Evolutionary conservation across 768 basidiomycete species (phyloP), one percentile per base, ranked within the genome.

Genomic region (Macrocybe gigantea): DNA sequence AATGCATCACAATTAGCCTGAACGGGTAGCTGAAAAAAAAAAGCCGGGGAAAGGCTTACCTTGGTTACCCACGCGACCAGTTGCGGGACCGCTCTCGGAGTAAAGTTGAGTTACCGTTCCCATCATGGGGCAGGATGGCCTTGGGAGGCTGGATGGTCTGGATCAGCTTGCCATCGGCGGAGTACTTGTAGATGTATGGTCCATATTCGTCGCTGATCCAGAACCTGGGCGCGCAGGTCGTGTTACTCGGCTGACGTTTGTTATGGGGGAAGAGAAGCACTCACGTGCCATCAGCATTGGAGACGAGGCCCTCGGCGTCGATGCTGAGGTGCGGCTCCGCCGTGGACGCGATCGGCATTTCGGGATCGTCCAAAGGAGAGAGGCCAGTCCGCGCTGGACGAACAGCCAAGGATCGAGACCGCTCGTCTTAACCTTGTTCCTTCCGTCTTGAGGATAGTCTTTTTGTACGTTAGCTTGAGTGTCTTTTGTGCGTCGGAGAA

Each of bases 131-230:
- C 0, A 83, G 64, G 29, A 81, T 66, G 1, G 84, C 82, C 3
- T 66, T 55, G 0, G 80, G 80, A 0, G 82, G 81, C 55, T 78
- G 69, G 38, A 85, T 82, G 1, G 77, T 75, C 52, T 76, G 70
- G 14, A 83, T 59, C 5, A 85, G 63, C 1, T 69, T 54, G 1
- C 82, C 81, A 22, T 61, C 58, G 1, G 68, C 56, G 0, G 70
- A 62, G 60, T 77, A 77, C 11, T 67, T 71, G 60, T 84, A 82
- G 52, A 85, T 78, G 55, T 80, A 80, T 3, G 80, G 80, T 1
- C 82, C 83, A 53, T 85, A 85, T 63, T 85, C 83, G 57, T 85
- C 84, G 54, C 78, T 79, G 31, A 78, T 67, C 81, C 79, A 84
- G 62, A 72, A 80, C 0, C 79, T 81, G 49, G 13, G n/a, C 38